Evolutionary conservation across 176 grass and related monocot species (phyloP), one percentile per base, ranked within the genome.

Genomic region (Avena insularis): DNA sequence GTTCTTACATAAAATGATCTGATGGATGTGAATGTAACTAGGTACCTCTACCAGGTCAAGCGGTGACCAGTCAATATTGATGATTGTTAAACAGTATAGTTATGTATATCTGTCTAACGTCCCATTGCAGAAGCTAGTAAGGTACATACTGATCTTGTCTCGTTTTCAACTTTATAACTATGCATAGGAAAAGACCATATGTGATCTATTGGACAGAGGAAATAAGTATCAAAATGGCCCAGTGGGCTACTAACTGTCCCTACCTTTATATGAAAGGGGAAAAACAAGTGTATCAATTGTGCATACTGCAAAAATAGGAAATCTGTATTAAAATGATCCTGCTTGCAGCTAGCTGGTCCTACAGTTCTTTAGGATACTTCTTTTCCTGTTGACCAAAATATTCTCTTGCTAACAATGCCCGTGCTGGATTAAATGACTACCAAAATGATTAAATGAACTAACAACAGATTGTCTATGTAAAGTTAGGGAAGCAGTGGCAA

Each of bases 131-230:
- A 82, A 40, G 58, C 64, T 36, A 67, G 29, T 36, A 67, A 67
- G 29, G 13, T 63, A 54, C 62, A 85, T 82, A 48, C 17, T 85
- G n/a, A 73, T 61, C n/a, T 51, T 33, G 72, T 73, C 54, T 9
- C 47, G 50, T 50, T 88, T 84, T 91, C 9, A 81, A 75, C 68
- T 81, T 87, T 82, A 88, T 79, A 86, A 72, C 54, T 88, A 62
- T 78, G 74, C 82, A 54, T 54, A 82, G 6, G 72, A 48, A 85
- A 82, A 21, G 59, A 16, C 31, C 86, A 81, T 63, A 51, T 61
- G 27, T 23, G 12, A 87, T 88, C 43, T 68, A 77, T 33, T 81
- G 40, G 40, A 57, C n/a, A 56, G 62, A 72, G 15, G 27, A 82
- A 71, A 51, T 70, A 82, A 50, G 47, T 55, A 79, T 65, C n/a